Evolutionary conservation across 495 filamentous ascomycete genomes (phyloP).

Genomic region (Penicillium roqueforti): DNA sequence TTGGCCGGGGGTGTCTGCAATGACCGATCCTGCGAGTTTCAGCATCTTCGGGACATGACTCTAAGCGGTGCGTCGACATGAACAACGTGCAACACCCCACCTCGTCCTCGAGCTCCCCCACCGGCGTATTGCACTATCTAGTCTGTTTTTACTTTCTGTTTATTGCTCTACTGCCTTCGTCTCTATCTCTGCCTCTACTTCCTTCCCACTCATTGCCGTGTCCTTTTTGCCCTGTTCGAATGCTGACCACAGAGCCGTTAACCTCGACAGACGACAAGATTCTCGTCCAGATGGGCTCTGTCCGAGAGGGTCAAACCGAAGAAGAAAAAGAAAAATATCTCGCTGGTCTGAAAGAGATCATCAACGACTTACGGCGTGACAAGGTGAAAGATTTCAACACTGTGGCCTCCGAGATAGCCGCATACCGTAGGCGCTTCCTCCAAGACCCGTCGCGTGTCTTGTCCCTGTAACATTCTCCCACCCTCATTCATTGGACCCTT

Average conservation of each 20-base stretch:
- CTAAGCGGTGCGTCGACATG: conserved; percentile 72
- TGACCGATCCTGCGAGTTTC: conserved; percentile 60
- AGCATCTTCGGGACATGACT: conserved; percentile 76
- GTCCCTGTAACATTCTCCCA: conserved; percentile 38
- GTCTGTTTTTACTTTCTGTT: conserved; percentile 11
- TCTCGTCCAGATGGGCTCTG: conserved; percentile 73
- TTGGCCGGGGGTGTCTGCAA: conserved; percentile 72
- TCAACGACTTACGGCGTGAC: conserved; percentile 67
- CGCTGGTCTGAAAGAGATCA: conserved; percentile 67
- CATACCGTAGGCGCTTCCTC: conserved; percentile 69
- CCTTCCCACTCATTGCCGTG: conserved; percentile 7
- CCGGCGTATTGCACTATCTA: conserved; percentile 9
- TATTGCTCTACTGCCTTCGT: conserved; percentile 7
- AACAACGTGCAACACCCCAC: conserved; percentile 29
- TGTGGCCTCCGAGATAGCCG: conserved; percentile 76
- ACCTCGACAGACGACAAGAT: conserved; percentile 74
- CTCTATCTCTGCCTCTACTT: conserved; percentile 6
- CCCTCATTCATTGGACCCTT: not conserved
- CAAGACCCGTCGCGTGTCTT: conserved; percentile 51
- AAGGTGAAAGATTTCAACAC: conserved; percentile 75
- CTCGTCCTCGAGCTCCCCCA: conserved; percentile 11
- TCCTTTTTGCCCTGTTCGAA: conserved; percentile 39
- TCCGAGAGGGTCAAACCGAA: conserved; percentile 62
- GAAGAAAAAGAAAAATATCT: conserved; percentile 70
- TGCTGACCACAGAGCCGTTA: conserved; percentile 58